A percentile compares a stretch with the other conserved stretches of the same genome.
These are phyloP conservation scores for Solanum chmielewskii DNA, from an alignment of 257 asterid genomes.

Conservation along the genomic window DNA sequence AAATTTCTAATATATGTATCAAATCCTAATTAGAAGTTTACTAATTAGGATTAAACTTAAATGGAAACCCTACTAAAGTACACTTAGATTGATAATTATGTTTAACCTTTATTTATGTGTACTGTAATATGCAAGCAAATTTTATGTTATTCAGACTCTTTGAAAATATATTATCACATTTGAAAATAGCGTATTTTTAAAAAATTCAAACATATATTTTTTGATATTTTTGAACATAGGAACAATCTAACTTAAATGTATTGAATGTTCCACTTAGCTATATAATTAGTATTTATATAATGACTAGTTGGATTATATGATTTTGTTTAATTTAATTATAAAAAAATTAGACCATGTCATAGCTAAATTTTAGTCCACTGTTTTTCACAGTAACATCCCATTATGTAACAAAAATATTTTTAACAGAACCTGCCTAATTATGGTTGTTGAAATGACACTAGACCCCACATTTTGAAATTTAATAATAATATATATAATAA, in stretches of 20 bases:
- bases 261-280: background rate
- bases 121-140: background rate
- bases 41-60: background rate
- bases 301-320: background rate
- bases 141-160: too few relatives aligned
- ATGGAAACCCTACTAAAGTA: background rate
- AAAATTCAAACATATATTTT: background rate
- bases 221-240: background rate
- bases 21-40: background rate
- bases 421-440: background rate
- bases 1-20: too few relatives aligned
- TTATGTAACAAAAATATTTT: background rate
- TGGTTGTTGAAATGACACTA: background rate
- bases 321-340: background rate
- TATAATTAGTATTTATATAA: background rate
- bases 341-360: background rate
- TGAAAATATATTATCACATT: too few relatives aligned
- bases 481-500: background rate
- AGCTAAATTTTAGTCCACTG: background rate
- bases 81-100: background rate
- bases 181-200: too few relatives aligned
- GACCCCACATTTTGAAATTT: background rate
- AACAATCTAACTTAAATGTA: background rate
- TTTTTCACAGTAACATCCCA: background rate
- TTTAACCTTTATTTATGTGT: background rate